These are phyloP conservation scores for Silene noctiflora DNA, from an alignment of 179 eudicot genomes.

Conservation along the genomic window DNA sequence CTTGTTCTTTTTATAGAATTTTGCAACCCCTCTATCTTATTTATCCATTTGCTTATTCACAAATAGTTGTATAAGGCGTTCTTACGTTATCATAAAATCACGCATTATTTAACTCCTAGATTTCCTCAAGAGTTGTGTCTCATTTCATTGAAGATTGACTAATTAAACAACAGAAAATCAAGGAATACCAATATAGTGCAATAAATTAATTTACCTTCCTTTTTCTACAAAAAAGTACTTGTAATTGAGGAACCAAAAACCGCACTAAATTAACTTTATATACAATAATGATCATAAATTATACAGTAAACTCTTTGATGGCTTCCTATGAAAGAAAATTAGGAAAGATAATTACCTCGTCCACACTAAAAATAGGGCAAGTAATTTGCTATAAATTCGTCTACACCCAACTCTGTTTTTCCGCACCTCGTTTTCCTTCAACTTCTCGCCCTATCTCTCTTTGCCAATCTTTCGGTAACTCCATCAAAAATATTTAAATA, in stretches of 20 bases:
- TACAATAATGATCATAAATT: constrained; percentile 5
- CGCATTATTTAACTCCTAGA: neutral
- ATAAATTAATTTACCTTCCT: constrained; percentile 16
- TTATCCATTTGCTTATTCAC: too few species aligned
- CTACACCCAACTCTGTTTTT: neutral
- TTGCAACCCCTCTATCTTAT: too few species aligned
- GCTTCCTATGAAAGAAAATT: constrained; percentile 4
- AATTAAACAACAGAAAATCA: constrained; percentile 5
- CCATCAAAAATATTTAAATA: neutral
- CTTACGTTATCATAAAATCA: too few species aligned
- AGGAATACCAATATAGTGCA: constrained; percentile 7
- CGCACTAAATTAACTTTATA: constrained; percentile 17
- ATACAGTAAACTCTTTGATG: constrained; percentile 21
- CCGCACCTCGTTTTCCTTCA: constrained; percentile 7
- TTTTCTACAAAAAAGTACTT: constrained; percentile 1
- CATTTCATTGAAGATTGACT: constrained; percentile 1
- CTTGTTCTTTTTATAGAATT: neutral
- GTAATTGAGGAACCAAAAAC: constrained; percentile 4
- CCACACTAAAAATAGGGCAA: neutral
- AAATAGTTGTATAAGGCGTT: too few species aligned
- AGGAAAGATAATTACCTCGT: neutral
- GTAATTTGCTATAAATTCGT: constrained; percentile 9
- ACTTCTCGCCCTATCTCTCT: neutral
- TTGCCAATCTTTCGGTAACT: neutral
- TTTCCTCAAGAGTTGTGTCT: constrained; percentile 14